phyloP scores from a whole-genome alignment of 2,329 filamentous ascomycete genomes.

The Exophiala bonariae region DNA sequence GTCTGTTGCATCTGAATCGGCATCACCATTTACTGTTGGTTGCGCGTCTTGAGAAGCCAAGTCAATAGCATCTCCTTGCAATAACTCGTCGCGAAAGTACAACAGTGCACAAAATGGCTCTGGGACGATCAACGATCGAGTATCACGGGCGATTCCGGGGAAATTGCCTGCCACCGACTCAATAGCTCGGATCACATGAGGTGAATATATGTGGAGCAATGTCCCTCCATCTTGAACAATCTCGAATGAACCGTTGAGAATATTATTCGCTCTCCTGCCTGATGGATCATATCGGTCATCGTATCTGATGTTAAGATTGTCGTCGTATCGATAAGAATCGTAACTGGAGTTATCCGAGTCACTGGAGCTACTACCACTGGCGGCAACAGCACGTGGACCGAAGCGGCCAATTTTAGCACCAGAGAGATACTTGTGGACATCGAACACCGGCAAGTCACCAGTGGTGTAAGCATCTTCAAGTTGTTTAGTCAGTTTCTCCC shows the following conservation, averaged over 20 bases:
- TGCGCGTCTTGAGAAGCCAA: not conserved
- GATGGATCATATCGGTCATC: not conserved
- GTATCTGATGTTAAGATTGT: no score
- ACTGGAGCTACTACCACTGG: not conserved
- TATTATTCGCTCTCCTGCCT: not conserved
- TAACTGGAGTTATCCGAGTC: not conserved
- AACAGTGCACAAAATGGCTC: constrained; percentile 1
- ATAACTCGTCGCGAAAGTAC: not conserved
- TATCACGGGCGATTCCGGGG: not conserved
- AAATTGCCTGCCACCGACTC: not conserved
- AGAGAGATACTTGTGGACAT: not conserved
- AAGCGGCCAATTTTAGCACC: not conserved
- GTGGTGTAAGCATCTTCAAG: not conserved
- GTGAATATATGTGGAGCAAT: not conserved
- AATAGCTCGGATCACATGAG: not conserved
- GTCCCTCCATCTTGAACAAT: not conserved
- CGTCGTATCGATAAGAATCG: not conserved
- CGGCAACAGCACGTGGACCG: not conserved
- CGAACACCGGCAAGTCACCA: not conserved
- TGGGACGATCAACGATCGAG: not conserved
- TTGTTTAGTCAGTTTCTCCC: not conserved
- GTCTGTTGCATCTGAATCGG: not conserved
- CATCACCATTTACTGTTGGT: not conserved
- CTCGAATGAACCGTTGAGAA: not conserved
- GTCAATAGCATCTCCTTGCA: not conserved